These are phyloP conservation scores for Drechmeria coniospora DNA, from an alignment of 2,329 filamentous ascomycete genomes.

Conservation along the genomic window DNA sequence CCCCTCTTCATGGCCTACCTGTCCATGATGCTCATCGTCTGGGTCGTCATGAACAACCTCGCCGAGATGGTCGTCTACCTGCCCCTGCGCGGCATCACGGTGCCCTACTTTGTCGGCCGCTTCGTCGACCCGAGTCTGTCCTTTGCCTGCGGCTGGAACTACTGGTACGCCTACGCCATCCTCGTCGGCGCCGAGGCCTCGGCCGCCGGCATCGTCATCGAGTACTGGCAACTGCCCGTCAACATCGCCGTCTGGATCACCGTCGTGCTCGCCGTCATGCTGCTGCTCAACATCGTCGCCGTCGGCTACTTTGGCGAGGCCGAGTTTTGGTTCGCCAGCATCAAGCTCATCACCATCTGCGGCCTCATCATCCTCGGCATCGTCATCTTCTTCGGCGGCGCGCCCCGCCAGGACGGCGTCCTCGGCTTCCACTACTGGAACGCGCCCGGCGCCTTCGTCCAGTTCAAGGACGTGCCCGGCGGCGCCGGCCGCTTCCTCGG, in stretches of 20 bases:
- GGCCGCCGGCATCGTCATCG: constrained; percentile 40
- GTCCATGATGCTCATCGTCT: constrained; percentile 37
- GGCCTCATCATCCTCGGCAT: constrained; percentile 40
- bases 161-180: constrained; percentile 47
- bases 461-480: constrained; percentile 30
- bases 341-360: constrained; percentile 44
- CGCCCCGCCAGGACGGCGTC: constrained; percentile 30
- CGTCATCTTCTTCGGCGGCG: constrained; percentile 41
- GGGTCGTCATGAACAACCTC: constrained; percentile 37
- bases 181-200: constrained; percentile 42
- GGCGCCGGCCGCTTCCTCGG: constrained; percentile 38
- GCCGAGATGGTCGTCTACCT: constrained; percentile 41
- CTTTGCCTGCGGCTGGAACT: constrained; percentile 45
- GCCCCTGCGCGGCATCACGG: constrained; percentile 38
- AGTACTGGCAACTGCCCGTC: constrained; percentile 42
- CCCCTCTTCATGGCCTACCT: constrained; percentile 56
- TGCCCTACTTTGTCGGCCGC: constrained; percentile 39
- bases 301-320: constrained; percentile 44
- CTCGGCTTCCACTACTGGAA: constrained; percentile 27
- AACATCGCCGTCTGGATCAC: constrained; percentile 43
- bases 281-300: constrained; percentile 40
- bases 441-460: constrained; percentile 26
- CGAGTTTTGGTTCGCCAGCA: constrained; percentile 45
- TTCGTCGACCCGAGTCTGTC: constrained; percentile 39
- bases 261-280: constrained; percentile 36